Percentiles rank a stretch among this genome's conserved stretches.
These are phyloP conservation scores for Neurospora sp. DNA, from an alignment of 495 filamentous ascomycete genomes.

Conservation along the genomic window DNA sequence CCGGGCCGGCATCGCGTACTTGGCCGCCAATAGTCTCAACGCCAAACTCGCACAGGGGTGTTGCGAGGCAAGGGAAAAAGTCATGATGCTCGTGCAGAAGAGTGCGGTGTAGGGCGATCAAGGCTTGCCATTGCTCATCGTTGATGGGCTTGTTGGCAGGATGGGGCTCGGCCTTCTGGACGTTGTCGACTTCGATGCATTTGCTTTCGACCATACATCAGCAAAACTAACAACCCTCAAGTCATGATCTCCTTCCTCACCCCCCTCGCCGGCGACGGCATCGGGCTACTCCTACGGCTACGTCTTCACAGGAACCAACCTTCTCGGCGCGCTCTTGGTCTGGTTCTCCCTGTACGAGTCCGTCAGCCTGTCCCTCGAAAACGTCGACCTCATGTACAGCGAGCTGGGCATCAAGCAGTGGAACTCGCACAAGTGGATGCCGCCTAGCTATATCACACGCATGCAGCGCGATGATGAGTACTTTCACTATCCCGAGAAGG, in stretches of 20 bases:
- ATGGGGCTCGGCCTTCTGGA: too few relatives aligned
- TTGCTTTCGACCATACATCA: too few relatives aligned
- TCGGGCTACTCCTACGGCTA: conserved; percentile 71
- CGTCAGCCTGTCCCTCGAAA: conserved; percentile 58
- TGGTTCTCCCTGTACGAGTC: conserved; percentile 76
- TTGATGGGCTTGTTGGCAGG: too few relatives aligned
- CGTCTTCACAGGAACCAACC: conserved; percentile 64
- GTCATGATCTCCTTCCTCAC: conserved; percentile 78
- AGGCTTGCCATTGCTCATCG: too few relatives aligned
- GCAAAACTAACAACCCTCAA: not conserved
- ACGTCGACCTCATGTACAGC: conserved; percentile 69
- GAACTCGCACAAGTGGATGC: conserved; percentile 51
- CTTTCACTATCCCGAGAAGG: conserved; percentile 5
- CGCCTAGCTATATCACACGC: conserved; percentile 32
- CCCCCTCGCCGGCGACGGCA: conserved; percentile 58
- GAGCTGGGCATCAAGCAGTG: conserved; percentile 50
- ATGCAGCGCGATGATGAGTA: conserved; percentile 15
- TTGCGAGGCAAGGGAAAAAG: too few relatives aligned
- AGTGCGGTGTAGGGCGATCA: too few relatives aligned
- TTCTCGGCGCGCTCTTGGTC: conserved; percentile 52
- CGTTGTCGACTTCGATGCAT: too few relatives aligned
- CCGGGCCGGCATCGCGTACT: too few relatives aligned
- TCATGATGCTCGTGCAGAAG: too few relatives aligned
- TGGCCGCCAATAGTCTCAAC: too few relatives aligned
- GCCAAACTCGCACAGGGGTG: too few relatives aligned